These are phyloP conservation scores for Nitzschia palea DNA, from an alignment of 108 stramenopile genomes.

Conservation along the genomic window DNA sequence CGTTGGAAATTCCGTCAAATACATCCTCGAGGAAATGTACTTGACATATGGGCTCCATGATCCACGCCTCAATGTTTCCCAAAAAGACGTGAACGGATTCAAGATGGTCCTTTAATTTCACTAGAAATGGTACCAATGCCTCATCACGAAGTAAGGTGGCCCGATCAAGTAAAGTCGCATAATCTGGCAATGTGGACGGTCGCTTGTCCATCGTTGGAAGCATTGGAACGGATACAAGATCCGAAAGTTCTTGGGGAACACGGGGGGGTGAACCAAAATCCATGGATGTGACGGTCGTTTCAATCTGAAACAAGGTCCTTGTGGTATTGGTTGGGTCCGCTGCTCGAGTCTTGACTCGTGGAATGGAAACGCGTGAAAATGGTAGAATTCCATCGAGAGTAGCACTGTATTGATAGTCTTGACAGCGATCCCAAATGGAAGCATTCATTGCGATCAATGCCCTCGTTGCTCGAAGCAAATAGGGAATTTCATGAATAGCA, in stretches of 20 bases:
- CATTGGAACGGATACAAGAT: background rate
- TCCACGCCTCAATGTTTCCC: conserved; percentile 41
- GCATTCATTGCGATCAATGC: background rate
- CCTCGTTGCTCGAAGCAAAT: background rate
- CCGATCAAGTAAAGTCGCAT: conserved; percentile 24
- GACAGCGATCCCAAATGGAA: background rate
- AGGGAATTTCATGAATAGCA: background rate
- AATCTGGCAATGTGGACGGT: conserved; percentile 13
- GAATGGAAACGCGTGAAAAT: conserved; percentile 3
- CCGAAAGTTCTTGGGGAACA: background rate
- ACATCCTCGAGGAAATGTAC: conserved; percentile 8
- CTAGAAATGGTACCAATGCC: conserved; percentile 32
- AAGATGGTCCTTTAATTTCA: conserved; percentile 34
- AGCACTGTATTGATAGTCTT: background rate
- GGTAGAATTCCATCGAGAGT: background rate
- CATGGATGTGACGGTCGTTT: background rate
- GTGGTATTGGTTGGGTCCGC: background rate
- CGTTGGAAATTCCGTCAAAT: background rate
- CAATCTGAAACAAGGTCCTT: background rate
- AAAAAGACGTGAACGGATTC: conserved; percentile 37
- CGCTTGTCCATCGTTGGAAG: background rate
- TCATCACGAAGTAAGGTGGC: conserved; percentile 34
- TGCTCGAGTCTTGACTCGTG: background rate
- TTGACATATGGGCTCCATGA: conserved; percentile 19
- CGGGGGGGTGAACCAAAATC: background rate